These are phyloP conservation scores for Pholiota microspora DNA, from an alignment of 768 basidiomycete genomes.

Conservation along the genomic window DNA sequence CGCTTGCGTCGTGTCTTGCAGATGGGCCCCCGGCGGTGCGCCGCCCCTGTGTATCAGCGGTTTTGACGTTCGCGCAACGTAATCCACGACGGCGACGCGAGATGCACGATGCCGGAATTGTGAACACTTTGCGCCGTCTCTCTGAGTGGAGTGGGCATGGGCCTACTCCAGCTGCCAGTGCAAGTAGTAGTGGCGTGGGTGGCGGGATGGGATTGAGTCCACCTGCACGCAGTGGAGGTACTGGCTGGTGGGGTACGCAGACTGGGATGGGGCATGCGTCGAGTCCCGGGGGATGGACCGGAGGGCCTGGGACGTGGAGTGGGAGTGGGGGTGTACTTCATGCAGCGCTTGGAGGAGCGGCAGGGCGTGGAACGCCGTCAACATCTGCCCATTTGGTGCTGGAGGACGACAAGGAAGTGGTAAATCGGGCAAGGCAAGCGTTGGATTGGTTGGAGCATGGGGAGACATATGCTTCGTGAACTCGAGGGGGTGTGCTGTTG, in stretches of 20 bases:
- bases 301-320: conserved; percentile 23
- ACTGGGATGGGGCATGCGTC: neutral
- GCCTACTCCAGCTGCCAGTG: conserved; percentile 9
- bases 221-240: neutral
- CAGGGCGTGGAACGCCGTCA: neutral
- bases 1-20: conserved; percentile 57
- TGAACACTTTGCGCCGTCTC: conserved; percentile 36
- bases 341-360: conserved; percentile 4
- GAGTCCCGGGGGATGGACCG: neutral
- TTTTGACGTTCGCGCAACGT: conserved; percentile 53
- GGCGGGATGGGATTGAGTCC: conserved; percentile 15
- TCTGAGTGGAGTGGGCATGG: conserved; percentile 37
- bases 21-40: conserved; percentile 59
- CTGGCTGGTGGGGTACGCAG: conserved; percentile 5
- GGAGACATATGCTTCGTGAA: conserved; percentile 25
- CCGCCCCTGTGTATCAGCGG: conserved; percentile 28
- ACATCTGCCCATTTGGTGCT: conserved; percentile 23
- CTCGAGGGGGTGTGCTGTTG: too few species aligned
- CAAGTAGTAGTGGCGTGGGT: conserved; percentile 10
- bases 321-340: conserved; percentile 20
- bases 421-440: conserved; percentile 53
- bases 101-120: conserved; percentile 39
- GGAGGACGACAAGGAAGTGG: conserved; percentile 63
- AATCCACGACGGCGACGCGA: conserved; percentile 31
- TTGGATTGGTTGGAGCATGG: conserved; percentile 49